Evolutionary conservation across 805 yeast species (phyloP), one percentile per base, ranked within the genome.

Genomic region (Metschnikowia proteae): DNA sequence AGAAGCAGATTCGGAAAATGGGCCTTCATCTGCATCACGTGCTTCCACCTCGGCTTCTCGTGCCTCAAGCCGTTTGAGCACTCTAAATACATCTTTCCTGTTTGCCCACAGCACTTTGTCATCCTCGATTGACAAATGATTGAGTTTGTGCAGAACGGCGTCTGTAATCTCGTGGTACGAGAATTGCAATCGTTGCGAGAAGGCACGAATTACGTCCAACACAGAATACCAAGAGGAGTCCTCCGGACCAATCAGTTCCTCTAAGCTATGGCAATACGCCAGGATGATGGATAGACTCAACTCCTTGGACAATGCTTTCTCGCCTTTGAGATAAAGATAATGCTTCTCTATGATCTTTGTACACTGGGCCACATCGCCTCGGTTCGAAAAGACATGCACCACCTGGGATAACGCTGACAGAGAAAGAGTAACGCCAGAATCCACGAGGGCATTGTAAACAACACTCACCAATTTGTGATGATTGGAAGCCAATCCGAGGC

Each of bases 361-460:
- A 1, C 73, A 63, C 63, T 62, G 66, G 11, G 60, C 43, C 5
- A 70, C 68, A 51, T 73, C 78, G 5, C 78, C 78, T 44, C 65
- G 58, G 3, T 59, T 49, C 2, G 73, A 56, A 8, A 73, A 58
- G 0, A 63, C 56, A 31, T 65, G 68, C 27, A 73, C 57, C 5
- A 69, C 61, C 43, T 58, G 61, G 30, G 52, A 48, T 5, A 69
- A 51, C 11, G 17, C 25, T 6, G 38, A 13, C 38, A 13, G 26
- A 10, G 38, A 17, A 48, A 47, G 30, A 60, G 54, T 13, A 57
- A 38, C 5, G 33, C 41, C 44, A 47, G 55, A 43, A 37, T 33
- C 8, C 45, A 33, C 26, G 13, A 42, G 31, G 22, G 57, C 53
- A 11, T 58, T 62, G 50, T 70, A 70, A 1, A 68, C 53, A 9